A percentile compares a stretch with the other conserved stretches of the same genome.
These are phyloP conservation scores for Xylaria palmicola DNA, from an alignment of 495 filamentous ascomycete genomes.

Conservation along the genomic window DNA sequence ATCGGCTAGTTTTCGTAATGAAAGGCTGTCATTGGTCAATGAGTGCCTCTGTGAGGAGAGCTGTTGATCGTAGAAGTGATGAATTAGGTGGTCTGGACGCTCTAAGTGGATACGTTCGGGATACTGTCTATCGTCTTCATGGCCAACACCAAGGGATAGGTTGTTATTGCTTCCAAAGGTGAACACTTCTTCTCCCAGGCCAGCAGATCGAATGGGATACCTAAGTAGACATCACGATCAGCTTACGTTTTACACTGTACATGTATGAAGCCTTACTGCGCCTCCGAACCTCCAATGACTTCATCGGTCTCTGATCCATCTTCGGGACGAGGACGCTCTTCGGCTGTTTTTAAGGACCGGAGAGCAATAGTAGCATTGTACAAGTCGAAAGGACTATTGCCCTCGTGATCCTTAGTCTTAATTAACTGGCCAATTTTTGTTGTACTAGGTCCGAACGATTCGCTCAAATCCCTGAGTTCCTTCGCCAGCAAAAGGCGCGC, in stretches of 20 bases:
- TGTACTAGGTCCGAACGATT: conserved; percentile 45
- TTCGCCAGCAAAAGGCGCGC: conserved; percentile 76
- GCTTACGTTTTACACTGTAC: background rate
- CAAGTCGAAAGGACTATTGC: conserved; percentile 90
- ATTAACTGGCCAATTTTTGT: conserved; percentile 63
- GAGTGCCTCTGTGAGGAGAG: conserved; percentile 34
- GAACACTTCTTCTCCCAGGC: conserved; percentile 80
- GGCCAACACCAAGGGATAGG: conserved; percentile 83
- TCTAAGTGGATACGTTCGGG: conserved; percentile 78
- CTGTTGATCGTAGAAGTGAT: conserved; percentile 64
- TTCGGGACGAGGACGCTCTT: conserved; percentile 22
- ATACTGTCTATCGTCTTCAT: conserved; percentile 90
- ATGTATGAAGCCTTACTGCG: conserved; percentile 17
- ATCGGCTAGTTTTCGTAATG: conserved; percentile 41
- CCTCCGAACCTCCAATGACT: conserved; percentile 22
- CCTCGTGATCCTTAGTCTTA: conserved; percentile 93
- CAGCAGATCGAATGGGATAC: conserved; percentile 22
- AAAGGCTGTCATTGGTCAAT: conserved; percentile 25
- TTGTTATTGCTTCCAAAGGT: conserved; percentile 96
- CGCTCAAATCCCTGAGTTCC: conserved; percentile 65
- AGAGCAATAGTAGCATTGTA: conserved; percentile 79
- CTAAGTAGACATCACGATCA: conserved; percentile 15
- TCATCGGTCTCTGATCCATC: conserved; percentile 46
- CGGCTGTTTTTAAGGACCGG: conserved; percentile 37
- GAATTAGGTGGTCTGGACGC: conserved; percentile 76